Evolutionary conservation across 306 rosid genomes (phyloP), one percentile per base, ranked within the genome.

Genomic region (Cicer arietinum): DNA sequence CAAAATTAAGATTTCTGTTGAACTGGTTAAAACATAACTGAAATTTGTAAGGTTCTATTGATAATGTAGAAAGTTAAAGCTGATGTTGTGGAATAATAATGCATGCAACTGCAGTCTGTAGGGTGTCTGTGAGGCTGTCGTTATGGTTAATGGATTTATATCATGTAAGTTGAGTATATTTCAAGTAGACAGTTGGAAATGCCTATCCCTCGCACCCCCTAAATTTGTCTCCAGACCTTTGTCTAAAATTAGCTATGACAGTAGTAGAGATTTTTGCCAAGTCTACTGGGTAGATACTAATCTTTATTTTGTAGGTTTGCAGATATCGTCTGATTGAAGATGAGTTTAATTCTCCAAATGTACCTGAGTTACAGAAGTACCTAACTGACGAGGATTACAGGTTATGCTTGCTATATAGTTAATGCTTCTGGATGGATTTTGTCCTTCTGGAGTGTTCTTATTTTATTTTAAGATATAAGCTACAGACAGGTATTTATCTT

Each of bases 361-460:
- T 86, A 69, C 66, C 92, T 0, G 97, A 90, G 81, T 83, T 91
- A 30, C 99, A 91, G 82, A 94, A 87, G 90, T 85, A 84, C 85
- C 86, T 94, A 63, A 89, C 91, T 63, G 97, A 94, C 69, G 99
- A 94, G 84, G 99, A 94, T 87, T 89, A 77, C 87, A 92, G 96
- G 99, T 94, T 57, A 81, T 37, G 22, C 61, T n/a, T 30, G 44
- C 77, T 66, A 68, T 74, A 51, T 65, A 73, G 12, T 22, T 79
- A 47, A 30, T 74, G 56, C 54, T 77, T 84, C 58, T 66, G 59
- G 54, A 51, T 25, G 52, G 14, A 51, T 57, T 20, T 57, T 57
- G 5, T 57, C 54, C 54, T 65, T 66, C 30, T 66, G 16, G 71
- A 30, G 37, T 30, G 7, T 67, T 3, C 20, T 37, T 20, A 18